These are phyloP conservation scores for Trichomonas vaginalis DNA, from an alignment of 208 protist species.

Conservation along the genomic window DNA sequence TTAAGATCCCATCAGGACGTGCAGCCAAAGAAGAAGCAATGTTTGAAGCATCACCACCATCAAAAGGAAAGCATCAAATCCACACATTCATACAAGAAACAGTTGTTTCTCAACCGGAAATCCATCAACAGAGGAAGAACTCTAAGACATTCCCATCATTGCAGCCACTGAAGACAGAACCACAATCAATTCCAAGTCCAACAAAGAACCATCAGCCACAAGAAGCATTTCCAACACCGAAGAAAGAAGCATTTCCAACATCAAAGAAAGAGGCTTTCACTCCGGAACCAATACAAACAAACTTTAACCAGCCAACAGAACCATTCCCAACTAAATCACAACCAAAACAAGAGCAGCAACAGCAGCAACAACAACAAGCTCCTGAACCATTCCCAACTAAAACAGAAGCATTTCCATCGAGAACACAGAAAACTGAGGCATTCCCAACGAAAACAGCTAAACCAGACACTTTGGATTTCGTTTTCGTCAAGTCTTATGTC, in stretches of 20 bases:
- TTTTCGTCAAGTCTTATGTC: background rate
- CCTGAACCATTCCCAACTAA: background rate
- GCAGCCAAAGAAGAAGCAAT: background rate
- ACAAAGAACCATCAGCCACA: background rate
- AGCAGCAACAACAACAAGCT: too few relatives aligned
- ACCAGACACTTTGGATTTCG: background rate
- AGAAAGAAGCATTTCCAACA: too few relatives aligned
- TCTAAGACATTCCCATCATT: background rate
- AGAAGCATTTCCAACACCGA: background rate
- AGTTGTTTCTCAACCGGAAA: too few relatives aligned
- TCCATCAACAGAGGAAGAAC: background rate
- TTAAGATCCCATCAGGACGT: background rate
- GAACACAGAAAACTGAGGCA: background rate
- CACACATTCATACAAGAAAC: too few relatives aligned
- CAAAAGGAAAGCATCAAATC: too few relatives aligned
- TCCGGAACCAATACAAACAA: too few relatives aligned
- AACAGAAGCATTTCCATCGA: background rate
- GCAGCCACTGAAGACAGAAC: background rate
- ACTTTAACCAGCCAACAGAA: too few relatives aligned
- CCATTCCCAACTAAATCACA: too few relatives aligned
- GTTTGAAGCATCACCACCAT: background rate
- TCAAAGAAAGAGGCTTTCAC: too few relatives aligned
- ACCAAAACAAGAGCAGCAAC: too few relatives aligned
- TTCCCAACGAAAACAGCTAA: background rate
- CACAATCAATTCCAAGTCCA: background rate